Evolutionary conservation across 768 basidiomycete species (phyloP), one percentile per base, ranked within the genome.

Genomic region (Podaxis sp.): DNA sequence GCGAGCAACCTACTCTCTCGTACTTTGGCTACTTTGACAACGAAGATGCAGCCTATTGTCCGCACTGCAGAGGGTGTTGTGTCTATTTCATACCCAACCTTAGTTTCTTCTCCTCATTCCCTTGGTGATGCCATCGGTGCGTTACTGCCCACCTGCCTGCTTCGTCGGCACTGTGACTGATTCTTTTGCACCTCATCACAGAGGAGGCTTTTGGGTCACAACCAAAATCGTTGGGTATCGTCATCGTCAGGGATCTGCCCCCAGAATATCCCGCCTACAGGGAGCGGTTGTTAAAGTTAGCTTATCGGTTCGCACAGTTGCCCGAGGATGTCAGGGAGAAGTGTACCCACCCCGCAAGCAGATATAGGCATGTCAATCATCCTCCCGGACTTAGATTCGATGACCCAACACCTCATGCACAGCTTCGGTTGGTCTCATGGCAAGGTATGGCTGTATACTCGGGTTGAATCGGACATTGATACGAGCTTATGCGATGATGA

Each of bases 351-450:
- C 78, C 87, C 1, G 76, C 74, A 26, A 90, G 87, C 67, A 84
- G 82, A 61, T 97, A 93, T 70, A 91, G 91, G 90, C 90, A 65
- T 56, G 82, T 71, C 11, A 10, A 24, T 56, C n/a, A 44, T 24
- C 50, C 7, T 56, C 20, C 48, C 28, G 37, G 40, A 17, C 36
- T 49, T 54, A 57, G 30, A 41, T 55, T 20, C n/a, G 44, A 12
- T 22, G 44, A 50, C 30, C 56, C n/a, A 64, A 15, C 28, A 52
- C 44, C 50, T 37, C 20, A 54, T 30, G 11, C 56, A 3, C 36
- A 91, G 89, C 72, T 98, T 95, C 74, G 96, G 96, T n/a, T 99
- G 96, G 96, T 93, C 90, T 49, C 93, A 96, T 75, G 96, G 96
- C 59, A 97, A 98, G 82, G 91, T 87, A 67, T 56, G 38, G 36